Evolutionary conservation across 2,329 filamentous ascomycete genomes (phyloP), one percentile per base, ranked within the genome.

Genomic region (Fusarium gaditjirri): DNA sequence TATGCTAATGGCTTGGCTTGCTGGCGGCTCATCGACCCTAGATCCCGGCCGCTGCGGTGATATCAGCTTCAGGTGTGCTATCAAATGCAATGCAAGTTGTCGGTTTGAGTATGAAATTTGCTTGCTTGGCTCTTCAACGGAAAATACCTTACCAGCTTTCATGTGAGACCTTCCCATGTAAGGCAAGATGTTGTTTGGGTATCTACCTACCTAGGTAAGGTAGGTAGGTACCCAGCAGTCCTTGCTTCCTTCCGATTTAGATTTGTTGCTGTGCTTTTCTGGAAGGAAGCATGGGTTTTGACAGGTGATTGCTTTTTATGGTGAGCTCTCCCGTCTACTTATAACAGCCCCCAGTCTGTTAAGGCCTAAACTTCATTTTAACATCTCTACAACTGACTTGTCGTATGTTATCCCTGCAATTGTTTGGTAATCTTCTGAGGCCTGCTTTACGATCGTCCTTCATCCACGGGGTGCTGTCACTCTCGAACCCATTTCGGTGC

Each of bases 131-230:
- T 53, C 49, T 53, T 39, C 33, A 53, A n/a, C 19, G 25, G 25
- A 39, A 39, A 53, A 39, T 71, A 53, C 53, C 39, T 27, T 71
- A 53, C 53, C 39, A 68, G 44, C 64, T 44, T 62, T 58, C 68
- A 70, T 71, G 47, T 58, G 56, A 71, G 49, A 55, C 38, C 25
- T 33, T 31, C n/a, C 44, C 36, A 36, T 38, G 44, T n/a, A 23
- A 43, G 44, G 21, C 19, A 19, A 29, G 29, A 11, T 29, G 10
- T 29, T 29, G 29, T 29, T 29, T 25, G 25, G 25, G 25, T 5
- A 25, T 5, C 25, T 25, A 25, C 25, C 5, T 25, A 25, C n/a
- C n/a, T n/a, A n/a, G n/a, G n/a, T n/a, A 29, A 29, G 27, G 27
- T 29, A 29, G 27, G 27, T 31, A 31, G 31, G 31, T 52, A 29